Base-by-base conservation (phyloP, 768 basidiomycete genomes). In the Tremella fuciformis region DNA sequence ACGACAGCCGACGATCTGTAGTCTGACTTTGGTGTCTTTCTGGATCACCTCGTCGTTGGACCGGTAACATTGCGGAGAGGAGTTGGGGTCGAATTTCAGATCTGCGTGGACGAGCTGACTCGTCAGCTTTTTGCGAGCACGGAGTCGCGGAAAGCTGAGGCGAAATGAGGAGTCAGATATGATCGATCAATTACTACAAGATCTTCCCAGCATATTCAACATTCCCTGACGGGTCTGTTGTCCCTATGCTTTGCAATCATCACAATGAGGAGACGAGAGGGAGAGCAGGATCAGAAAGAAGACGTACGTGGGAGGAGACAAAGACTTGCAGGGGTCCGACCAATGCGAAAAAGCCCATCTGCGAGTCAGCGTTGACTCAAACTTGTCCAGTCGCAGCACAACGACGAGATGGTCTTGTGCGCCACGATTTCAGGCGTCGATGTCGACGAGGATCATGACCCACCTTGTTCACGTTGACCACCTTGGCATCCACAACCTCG, bases 301-400 rank as follows among this genome's bases (percentile, higher is more conserved):
- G 3, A 78, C 83, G 62, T 63, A 96, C 94, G 80, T 96, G 93
- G 67, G 90, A 89, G 13, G 93, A 94, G 22, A 98, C 89, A 76
- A 99, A 99, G 49, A 96, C 91, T 22, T 85, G 84, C 59, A 98
- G 74, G 13, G 96, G 96, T 34, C 96, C 96, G 48, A 93, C 92
- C 63, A 96, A 91, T 52, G 90, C 91, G 66, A 97, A 97, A 79
- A 99, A 96, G 1, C 96, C 96, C 92, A 97, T 96, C 94, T 97
- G 62, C 13, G 24, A 37, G 41, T 46, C 48, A 42, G 40, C 22
- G 25, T 13, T 40, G 18, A 18, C 18, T 11, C 3, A 1, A 1
- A 50, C 18, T 22, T 55, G 25, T n/a, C 22, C 6, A 15, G 22
- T 18, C 6, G 8, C 4, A 15, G 15, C 42, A n/a, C 6, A n/a